Evolutionary conservation across 1,284 basidiomycete genomes (phyloP), one percentile per base, ranked within the genome.

Genomic region (Stereum hirsutum): DNA sequence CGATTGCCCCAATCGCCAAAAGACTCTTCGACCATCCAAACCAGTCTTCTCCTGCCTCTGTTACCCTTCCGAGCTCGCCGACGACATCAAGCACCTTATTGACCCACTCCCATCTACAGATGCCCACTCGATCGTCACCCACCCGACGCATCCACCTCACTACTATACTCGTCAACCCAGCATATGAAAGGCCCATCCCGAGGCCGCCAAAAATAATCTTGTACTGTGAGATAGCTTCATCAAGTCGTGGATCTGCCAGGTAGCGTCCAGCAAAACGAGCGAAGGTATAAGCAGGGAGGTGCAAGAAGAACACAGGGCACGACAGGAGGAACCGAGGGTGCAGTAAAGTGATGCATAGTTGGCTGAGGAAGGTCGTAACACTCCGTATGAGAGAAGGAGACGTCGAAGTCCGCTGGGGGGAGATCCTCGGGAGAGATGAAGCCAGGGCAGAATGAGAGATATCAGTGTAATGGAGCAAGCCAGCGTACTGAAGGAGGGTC

Each of bases 371-470:
- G 15, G 36, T 27, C 17, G n/a, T 33, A 24, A 7, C n/a, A 14
- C 8, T 21, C 10, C 19, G 10, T n/a, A n/a, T 14, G 8, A 27
- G 3, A 12, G n/a, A 12, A 34, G 7, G 30, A 21, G 2, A 21
- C 17, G 15, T 34, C 31, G 30, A 14, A n/a, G 33, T 5, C 7
- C 21, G 20, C 31, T 6, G 21, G 8, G 39, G 7, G 12, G 15
- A 25, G 30, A 41, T 24, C 20, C 28, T 25, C 24, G 39, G 44
- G 21, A 45, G 15, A 48, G 33, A 6, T 20, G 49, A 26, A 27
- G 55, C 47, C 42, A 86, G 63, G n/a, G 70, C 62, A 2, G 66
- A 55, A 54, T 84, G 77, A 6, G 70, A 68, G 31, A 82, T 63
- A 21, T 67, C 62, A 4, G 75, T 66, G 33, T 74, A 65, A 36